Evolutionary conservation across 768 basidiomycete species (phyloP).

Genomic region (Hericium alpestre): DNA sequence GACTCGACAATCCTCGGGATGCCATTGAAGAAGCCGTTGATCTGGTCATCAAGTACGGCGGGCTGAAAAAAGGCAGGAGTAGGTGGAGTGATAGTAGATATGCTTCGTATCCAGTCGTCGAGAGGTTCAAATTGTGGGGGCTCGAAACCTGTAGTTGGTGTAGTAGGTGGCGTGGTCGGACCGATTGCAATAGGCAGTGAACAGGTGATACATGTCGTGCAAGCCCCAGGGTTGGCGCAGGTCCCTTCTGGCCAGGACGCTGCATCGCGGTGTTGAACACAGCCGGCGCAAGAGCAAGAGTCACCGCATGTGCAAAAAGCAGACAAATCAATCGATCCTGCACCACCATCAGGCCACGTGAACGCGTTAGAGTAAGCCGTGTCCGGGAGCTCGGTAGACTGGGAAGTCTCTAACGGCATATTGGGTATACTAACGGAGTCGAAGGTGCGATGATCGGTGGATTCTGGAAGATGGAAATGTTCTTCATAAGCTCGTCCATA

Average conservation of each 20-base stretch:
- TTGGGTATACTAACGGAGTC: background rate
- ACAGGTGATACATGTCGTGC: slow-evolving; percentile 7
- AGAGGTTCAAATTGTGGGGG: slow-evolving; percentile 10
- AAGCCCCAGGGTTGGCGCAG: slow-evolving; percentile 7
- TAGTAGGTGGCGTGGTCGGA: slow-evolving; percentile 12
- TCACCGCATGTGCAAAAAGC: slow-evolving; percentile 11
- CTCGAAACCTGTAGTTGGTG: slow-evolving; percentile 7
- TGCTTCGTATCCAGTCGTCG: slow-evolving; percentile 13
- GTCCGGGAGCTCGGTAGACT: background rate
- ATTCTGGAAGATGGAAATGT: slow-evolving; percentile 28
- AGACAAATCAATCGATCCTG: background rate
- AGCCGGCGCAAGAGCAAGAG: slow-evolving; percentile 8
- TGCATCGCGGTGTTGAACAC: slow-evolving; percentile 11
- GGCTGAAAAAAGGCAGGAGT: slow-evolving; percentile 1
- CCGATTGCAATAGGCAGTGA: slow-evolving; percentile 5
- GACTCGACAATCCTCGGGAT: slow-evolving; percentile 10
- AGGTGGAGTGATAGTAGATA: slow-evolving; percentile 6
- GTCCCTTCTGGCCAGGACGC: slow-evolving; percentile 7
- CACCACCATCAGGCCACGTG: too few relatives aligned
- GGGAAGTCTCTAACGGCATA: background rate
- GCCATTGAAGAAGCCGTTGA: background rate
- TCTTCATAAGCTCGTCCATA: slow-evolving; percentile 57
- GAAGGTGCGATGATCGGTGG: background rate
- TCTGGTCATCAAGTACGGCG: background rate
- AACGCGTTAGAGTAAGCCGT: too few relatives aligned